Evolutionary conservation across 257 asterid species (phyloP), one percentile per base, ranked within the genome.

Genomic region (Euphrasia confusa): DNA sequence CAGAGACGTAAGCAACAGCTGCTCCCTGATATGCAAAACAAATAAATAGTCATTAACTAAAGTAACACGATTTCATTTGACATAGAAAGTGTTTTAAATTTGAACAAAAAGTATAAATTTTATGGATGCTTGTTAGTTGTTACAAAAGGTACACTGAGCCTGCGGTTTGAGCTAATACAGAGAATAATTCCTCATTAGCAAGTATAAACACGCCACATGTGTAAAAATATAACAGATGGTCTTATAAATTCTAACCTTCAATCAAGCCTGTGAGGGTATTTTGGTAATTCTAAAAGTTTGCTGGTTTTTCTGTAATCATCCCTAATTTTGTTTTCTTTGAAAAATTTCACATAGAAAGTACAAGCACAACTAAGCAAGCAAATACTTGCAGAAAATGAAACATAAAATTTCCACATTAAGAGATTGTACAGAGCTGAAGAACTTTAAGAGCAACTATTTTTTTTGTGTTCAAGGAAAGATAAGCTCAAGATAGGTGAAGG

Each of bases 1-100:
- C 94, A 10, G 96, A 84, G 62, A 89, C 97, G 66, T 89, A 93
- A 67, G 94, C 97, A 58, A 93, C 44, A 13, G 99, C 99, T 57
- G 99, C 99, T 66, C 97, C 99, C 99, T 93, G 81, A 42, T 65
- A 27, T 33, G 21, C 58, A 3, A 53, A 53, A 54, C 13, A 5
- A 26, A 10, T 27, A 66, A 30, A 21, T 4, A 61, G 39, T 24
- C 8, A 54, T 30, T 0, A 57, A 52, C 48, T 12, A 32, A 61
- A 18, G 37, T 32, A 24, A 60, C 7, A 26, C 47, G 61, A 54
- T 21, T 52, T 52, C 30, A 1, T 49, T 49, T 21, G 24, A 21
- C 24, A 21, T 21, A 21, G 24, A 21, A 21, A 21, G 24, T 21
- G 24, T 21, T 21, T 21, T 7, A 50, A 45, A 45, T 6, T 4